A percentile compares a stretch with the other conserved stretches of the same genome.
phyloP scores from a whole-genome alignment of 257 asterid species.

The Coffea eugenioides region DNA sequence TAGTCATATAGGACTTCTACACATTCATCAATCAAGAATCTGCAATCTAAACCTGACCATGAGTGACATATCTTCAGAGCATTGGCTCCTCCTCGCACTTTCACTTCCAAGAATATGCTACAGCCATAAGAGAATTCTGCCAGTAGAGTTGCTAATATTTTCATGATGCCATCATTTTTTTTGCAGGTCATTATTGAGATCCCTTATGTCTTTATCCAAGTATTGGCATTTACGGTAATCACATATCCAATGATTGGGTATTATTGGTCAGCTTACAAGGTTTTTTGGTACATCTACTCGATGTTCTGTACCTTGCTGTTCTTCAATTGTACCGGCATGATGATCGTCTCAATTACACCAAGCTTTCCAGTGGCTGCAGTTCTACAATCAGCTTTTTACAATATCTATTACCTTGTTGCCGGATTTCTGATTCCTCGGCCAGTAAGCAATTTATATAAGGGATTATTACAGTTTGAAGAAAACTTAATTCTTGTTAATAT shows the following conservation, averaged over 20 bases:
- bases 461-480: not conserved
- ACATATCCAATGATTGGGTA: constrained; percentile 37
- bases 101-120: not conserved
- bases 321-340: constrained; percentile 33
- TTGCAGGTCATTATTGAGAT: constrained; percentile 32
- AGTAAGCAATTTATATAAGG: constrained; percentile 26
- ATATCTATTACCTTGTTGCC: constrained; percentile 42
- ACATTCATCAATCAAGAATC: too few relatives aligned
- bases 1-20: not conserved
- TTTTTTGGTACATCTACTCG: constrained; percentile 30
- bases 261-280: constrained; percentile 24
- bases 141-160: not conserved
- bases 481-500: not conserved
- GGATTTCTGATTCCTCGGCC: constrained; percentile 62
- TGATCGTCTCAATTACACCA: constrained; percentile 30
- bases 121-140: too few relatives aligned
- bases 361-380: constrained; percentile 28
- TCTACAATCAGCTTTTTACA: constrained; percentile 49
- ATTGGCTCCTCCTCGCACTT: not conserved
- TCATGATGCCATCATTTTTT: not conserved
- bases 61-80: not conserved
- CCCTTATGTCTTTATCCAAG: constrained; percentile 25
- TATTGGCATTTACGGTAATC: constrained; percentile 18
- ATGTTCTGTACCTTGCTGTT: constrained; percentile 31
- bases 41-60: not conserved